Base-by-base conservation (phyloP, 768 basidiomycete species). In the Boletellus sp. region DNA sequence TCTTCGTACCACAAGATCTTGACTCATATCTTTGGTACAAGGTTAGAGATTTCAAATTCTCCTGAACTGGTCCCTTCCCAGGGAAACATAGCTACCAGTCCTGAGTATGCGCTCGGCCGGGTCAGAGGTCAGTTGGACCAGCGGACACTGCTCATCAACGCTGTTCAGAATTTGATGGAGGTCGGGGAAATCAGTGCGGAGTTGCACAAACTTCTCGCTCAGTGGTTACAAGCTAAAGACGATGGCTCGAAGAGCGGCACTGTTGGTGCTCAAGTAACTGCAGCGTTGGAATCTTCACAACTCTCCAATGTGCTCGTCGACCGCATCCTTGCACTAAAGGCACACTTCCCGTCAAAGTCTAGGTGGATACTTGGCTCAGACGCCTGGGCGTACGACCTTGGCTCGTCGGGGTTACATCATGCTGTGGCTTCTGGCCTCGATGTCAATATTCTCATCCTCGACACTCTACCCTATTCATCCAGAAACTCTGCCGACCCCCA, bases 351-450 rank as follows among this genome's bases (percentile, higher is more conserved):
- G 36, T 73, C 83, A 8, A 74, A 74, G 33, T 93, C 90, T 7
- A 78, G 90, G 51, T 99, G 96, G 96, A 98, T 99, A 68, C 87
- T 99, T 58, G 94, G 95, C 17, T 97, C 94, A 17, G 96, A 99
- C 65, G 89, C 91, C 0, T 98, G 96, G 96, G 88, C 94, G 0
- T 92, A 96, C 66, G 96, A 98, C 69, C 82, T 98, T 36, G 96
- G 95, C 36, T 83, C 92, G 3, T 95, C 93, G 2, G 96, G 95
- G 42, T 75, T 99, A 34, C 95, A 99, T 67, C 96, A 98, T 59
- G 84, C 85, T 60, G 88, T 98, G 47, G 84, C 94, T 17, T 95
- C 94, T 6, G 83, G 86, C 17, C 78, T 94, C 50, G 86, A 98
- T 67, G 76, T 98, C 71, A 99, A 99, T 73, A 81, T 98, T 50